Conservation (phyloP, 768 basidiomycete species). For the Mycena maculata region DNA sequence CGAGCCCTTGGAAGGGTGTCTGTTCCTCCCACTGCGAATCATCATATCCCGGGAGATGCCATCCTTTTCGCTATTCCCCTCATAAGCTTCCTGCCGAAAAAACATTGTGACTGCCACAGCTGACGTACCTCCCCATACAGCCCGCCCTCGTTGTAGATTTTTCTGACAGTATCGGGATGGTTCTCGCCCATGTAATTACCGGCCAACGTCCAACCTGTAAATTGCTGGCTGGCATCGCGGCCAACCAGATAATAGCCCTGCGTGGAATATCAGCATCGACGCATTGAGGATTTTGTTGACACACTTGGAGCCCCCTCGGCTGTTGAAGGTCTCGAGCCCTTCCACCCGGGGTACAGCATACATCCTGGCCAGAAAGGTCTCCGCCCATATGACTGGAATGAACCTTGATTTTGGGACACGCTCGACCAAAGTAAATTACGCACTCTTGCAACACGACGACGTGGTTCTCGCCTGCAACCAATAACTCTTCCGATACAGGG, state of each 20-base stretch:
- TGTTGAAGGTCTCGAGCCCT: slow-evolving; percentile 32
- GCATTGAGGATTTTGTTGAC: background rate
- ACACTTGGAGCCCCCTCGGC: slow-evolving; percentile 26
- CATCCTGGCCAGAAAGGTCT: slow-evolving; percentile 28
- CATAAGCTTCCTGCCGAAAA: background rate
- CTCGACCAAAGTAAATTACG: background rate
- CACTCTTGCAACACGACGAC: slow-evolving; percentile 34
- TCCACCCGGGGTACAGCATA: slow-evolving; percentile 35
- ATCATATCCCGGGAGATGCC: slow-evolving; percentile 68
- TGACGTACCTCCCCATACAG: slow-evolving; percentile 53
- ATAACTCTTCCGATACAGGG: slow-evolving; percentile 21
- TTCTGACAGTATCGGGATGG: slow-evolving; percentile 59
- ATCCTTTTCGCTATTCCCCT: slow-evolving; percentile 46
- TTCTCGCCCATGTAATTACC: slow-evolving; percentile 33
- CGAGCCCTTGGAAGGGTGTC: slow-evolving; percentile 56
- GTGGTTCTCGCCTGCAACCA: slow-evolving; percentile 19
- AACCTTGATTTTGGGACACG: background rate
- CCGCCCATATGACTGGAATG: slow-evolving; percentile 29
- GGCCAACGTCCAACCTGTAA: slow-evolving; percentile 29
- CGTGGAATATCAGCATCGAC: background rate
- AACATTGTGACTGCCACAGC: background rate
- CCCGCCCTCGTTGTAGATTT: slow-evolving; percentile 63
- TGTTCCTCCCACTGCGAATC: slow-evolving; percentile 55
- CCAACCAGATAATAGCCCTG: slow-evolving; percentile 33
- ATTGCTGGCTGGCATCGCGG: slow-evolving; percentile 23